Base-by-base conservation (phyloP, 1,284 basidiomycete genomes). In the Cutaneotrichosporon spelunceum region DNA sequence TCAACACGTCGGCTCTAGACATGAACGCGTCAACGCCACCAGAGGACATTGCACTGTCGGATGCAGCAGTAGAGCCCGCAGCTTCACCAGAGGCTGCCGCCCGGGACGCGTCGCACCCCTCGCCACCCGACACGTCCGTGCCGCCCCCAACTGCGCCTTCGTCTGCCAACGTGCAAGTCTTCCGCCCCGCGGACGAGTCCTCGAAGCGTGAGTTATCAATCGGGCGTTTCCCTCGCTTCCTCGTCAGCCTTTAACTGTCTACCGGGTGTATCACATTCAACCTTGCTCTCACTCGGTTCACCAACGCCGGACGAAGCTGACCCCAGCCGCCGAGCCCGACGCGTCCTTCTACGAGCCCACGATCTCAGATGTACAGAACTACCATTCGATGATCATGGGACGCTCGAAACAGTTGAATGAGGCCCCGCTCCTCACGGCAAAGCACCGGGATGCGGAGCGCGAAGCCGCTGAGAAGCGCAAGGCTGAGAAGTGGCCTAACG, bases 401-500 rank as follows among this genome's bases (percentile, higher is more conserved):
- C 68, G 73, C 2, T 71, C 69, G 19, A 71, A 70, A 57, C 52
- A 60, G 44, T 65, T 78, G 30, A 79, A 77, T 60, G 74, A 78
- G 36, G 72, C 73, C 55, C 74, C 76, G 14, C 57, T 79, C 11
- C 61, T 75, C 44, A 76, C 76, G 10, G 55, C 65, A 30, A 76
- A 74, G 56, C 64, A 72, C 62, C 59, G 77, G 21, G 77, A 79
- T 4, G 74, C 69, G 45, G 76, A 75, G 58, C 63, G 61, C 27
- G 66, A 57, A 4, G 67, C 68, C 44, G 61, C 52, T 50, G 74
- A 78, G 56, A 68, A 66, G 64, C 61, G 64, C 48, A 78, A 74
- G 65, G 68, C 66, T 29, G 73, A 73, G 53, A 75, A 68, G 59
- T 79, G 77, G 77, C 77, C 77, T 7, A 72, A 60, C 26, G 77